These are phyloP conservation scores for Immersiporthe knoxdaviesiana DNA, from an alignment of 2,329 filamentous ascomycete species.

Conservation along the genomic window DNA sequence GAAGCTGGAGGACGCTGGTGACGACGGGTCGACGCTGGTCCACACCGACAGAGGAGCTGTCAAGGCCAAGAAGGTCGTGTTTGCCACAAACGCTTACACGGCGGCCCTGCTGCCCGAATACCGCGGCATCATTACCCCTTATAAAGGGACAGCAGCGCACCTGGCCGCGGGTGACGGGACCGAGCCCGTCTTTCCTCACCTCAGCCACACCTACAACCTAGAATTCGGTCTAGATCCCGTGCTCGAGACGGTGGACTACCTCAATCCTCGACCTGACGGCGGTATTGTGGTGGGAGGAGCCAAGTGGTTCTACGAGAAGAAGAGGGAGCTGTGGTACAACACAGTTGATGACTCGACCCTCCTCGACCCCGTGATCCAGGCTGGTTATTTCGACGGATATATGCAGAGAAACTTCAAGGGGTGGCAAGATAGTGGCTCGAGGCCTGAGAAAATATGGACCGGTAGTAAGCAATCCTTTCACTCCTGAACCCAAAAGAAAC, in stretches of 20 bases:
- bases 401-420: conserved; percentile 35
- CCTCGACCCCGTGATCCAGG: conserved; percentile 28
- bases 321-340: conserved; percentile 25
- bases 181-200: conserved; percentile 23
- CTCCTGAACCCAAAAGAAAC: background rate
- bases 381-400: conserved; percentile 35
- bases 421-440: conserved; percentile 32
- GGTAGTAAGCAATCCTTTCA: conserved; percentile 31
- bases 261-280: conserved; percentile 29
- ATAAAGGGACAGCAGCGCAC: conserved; percentile 27
- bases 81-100: conserved; percentile 27
- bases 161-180: conserved; percentile 10
- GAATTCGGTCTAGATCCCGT: conserved; percentile 20
- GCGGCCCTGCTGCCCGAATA: conserved; percentile 24
- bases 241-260: conserved; percentile 24
- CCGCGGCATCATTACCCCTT: conserved; percentile 23
- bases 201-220: conserved; percentile 30
- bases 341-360: conserved; percentile 34
- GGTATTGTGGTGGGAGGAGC: conserved; percentile 29
- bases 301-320: conserved; percentile 23
- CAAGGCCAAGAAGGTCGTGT: conserved; percentile 18
- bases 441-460: conserved; percentile 32
- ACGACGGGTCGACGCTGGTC: conserved; percentile 17
- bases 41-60: conserved; percentile 16
- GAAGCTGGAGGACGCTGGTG: conserved; percentile 4